These are phyloP conservation scores for Narthecium ossifragum DNA, from an alignment of 106 monocot species.

Conservation along the genomic window DNA sequence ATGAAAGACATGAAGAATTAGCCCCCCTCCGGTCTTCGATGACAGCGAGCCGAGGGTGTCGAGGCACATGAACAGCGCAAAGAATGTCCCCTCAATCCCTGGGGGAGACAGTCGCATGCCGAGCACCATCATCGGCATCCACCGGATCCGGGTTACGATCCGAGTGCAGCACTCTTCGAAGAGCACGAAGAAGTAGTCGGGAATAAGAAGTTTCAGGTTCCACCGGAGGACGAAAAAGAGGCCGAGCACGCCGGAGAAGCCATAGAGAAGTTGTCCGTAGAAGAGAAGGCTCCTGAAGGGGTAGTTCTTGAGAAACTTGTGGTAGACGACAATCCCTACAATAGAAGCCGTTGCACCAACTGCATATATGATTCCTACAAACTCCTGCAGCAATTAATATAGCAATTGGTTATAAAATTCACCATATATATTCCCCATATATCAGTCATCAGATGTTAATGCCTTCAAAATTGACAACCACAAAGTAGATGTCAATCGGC, in stretches of 20 bases:
- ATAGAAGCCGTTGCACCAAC: conserved; percentile 64
- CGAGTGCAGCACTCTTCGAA: conserved; percentile 45
- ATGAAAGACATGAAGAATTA: conserved; percentile 42
- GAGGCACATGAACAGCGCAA: conserved; percentile 72
- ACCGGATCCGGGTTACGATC: conserved; percentile 34
- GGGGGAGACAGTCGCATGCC: conserved; percentile 53
- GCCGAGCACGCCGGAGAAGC: conserved; percentile 56
- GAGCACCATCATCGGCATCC: conserved; percentile 72
- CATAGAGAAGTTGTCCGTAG: conserved; percentile 55
- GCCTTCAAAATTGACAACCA: no score
- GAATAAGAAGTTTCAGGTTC: conserved; percentile 46
- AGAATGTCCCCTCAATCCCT: conserved; percentile 74
- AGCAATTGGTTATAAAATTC: no score
- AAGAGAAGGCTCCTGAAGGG: conserved; percentile 60
- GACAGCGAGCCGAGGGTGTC: conserved; percentile 44
- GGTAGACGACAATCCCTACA: conserved; percentile 67
- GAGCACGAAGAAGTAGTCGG: conserved; percentile 46
- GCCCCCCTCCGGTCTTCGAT: conserved; percentile 39
- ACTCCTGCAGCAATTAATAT: conserved; percentile 54
- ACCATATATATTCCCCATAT: no score
- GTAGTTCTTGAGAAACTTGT: conserved; percentile 49
- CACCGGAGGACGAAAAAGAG: conserved; percentile 62
- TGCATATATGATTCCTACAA: conserved; percentile 59
- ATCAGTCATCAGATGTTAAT: no score
- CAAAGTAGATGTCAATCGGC: no score